Evolutionary conservation across 306 rosid species (phyloP), one percentile per base, ranked within the genome.

Genomic region (Carpinus fangiana): DNA sequence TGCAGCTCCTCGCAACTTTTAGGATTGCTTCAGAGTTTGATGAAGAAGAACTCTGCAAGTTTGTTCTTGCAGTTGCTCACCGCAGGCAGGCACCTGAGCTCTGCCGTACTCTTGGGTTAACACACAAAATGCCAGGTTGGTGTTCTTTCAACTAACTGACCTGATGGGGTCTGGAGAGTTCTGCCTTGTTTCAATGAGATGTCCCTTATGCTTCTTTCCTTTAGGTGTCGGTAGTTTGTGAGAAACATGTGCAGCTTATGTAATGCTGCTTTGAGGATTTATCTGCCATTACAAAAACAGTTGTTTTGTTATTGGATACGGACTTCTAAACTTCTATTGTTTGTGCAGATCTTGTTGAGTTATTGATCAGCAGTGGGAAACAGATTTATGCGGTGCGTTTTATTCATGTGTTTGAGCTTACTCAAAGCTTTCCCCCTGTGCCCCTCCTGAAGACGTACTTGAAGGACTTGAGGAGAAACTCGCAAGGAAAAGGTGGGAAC

Each of bases 71-170:
- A 80, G 90, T 83, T 90, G 88, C 93, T 86, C 95, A 84, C 79
- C 86, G 76, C 82, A 87, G 95, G 92, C 91, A 74, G 86, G 87
- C 97, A 81, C 87, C 93, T 89, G 95, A 92, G 93, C 97, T 90
- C 87, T 92, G 95, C 90, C 97, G 88, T 82, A 86, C 92, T 78
- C 85, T 89, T 86, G 97, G 92, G 80, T 87, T 90, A 90, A 83
- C 86, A 83, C 89, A 92, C 88, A 89, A 92, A 89, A 88, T 83
- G 88, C 93, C 95, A 92, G 97, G 97, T 92, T 92, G 93, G 97
- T 92, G 85, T 81, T 90, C 91, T 83, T 84, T 87, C 72, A 80
- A 84, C 83, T 78, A 87, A 84, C 86, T 86, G 91, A 88, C 93
- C 88, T 80, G 88, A 71, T 89, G 93, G 85, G 75, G 83, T 83